Conservation (phyloP, 1,284 basidiomycete genomes). For the Ganoderma sp. region DNA sequence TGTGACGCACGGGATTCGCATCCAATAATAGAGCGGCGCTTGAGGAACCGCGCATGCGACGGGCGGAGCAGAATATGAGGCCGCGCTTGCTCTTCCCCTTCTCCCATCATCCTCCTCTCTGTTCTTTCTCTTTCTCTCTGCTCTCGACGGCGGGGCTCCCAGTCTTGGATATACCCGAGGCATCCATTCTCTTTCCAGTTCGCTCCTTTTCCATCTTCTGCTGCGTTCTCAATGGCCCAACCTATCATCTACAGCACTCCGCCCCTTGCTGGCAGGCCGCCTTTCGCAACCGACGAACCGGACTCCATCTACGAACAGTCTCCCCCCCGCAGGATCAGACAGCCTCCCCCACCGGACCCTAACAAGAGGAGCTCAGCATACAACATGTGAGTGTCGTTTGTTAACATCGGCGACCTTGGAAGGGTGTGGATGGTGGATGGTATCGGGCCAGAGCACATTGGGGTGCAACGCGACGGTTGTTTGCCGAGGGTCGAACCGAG, state of each 20-base stretch:
- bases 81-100: conserved; percentile 20
- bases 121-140: conserved; percentile 24
- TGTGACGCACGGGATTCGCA: conserved; percentile 1
- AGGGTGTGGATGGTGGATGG: background rate
- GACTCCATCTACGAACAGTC: conserved; percentile 59
- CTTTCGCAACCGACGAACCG: conserved; percentile 71
- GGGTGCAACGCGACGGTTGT: conserved; percentile 15
- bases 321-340: conserved; percentile 44
- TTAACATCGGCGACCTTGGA: background rate
- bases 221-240: conserved; percentile 35
- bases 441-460: conserved; percentile 6
- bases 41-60: conserved; percentile 6
- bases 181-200: conserved; percentile 43
- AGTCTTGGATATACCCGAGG: conserved; percentile 36
- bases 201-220: conserved; percentile 28
- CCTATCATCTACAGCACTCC: conserved; percentile 44
- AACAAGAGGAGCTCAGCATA: conserved; percentile 62
- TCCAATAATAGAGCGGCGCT: conserved; percentile 6
- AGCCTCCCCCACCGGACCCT: conserved; percentile 48
- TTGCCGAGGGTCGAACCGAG: background rate
- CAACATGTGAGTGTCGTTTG: conserved; percentile 59
- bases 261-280: conserved; percentile 65
- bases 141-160: conserved; percentile 26
- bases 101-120: conserved; percentile 24
- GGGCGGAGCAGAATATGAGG: conserved; percentile 11